These are phyloP conservation scores for Citrus sinensis DNA, from an alignment of 345 rosid genomes.

Conservation along the genomic window DNA sequence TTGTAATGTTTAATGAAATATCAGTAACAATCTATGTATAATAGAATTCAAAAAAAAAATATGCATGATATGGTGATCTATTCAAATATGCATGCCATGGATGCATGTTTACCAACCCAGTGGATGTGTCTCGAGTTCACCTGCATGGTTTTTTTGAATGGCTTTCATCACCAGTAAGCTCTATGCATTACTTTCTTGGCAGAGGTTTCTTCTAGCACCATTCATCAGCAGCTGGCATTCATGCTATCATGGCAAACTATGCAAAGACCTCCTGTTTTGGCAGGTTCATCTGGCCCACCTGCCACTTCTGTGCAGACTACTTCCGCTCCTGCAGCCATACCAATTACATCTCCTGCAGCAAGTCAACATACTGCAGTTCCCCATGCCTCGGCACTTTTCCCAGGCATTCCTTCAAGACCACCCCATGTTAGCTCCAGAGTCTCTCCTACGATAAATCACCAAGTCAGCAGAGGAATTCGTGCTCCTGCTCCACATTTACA, in stretches of 20 bases:
- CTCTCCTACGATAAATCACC: slow-evolving; percentile 31
- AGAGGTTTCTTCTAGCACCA: slow-evolving; percentile 32
- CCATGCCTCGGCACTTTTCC: slow-evolving; percentile 8
- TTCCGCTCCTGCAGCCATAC: slow-evolving; percentile 1
- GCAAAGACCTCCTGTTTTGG: slow-evolving; percentile 19
- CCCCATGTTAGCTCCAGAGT: slow-evolving; percentile 27
- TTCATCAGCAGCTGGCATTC: slow-evolving; percentile 31
- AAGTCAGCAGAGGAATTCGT: slow-evolving; percentile 34
- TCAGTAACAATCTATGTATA: too few species aligned
- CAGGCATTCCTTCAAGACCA: slow-evolving; percentile 26
- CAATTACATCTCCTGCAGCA: slow-evolving; percentile 6
- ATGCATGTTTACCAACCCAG: background rate
- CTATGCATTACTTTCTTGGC: slow-evolving; percentile 15
- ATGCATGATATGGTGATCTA: background rate
- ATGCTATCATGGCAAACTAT: slow-evolving; percentile 26
- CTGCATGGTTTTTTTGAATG: background rate
- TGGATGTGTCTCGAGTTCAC: background rate
- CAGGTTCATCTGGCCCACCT: slow-evolving; percentile 21
- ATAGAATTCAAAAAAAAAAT: too few species aligned
- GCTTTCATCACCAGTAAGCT: background rate
- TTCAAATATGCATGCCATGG: background rate
- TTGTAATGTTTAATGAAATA: too few species aligned
- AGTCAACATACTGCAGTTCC: slow-evolving; percentile 19
- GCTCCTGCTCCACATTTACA: slow-evolving; percentile 58
- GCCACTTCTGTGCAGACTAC: slow-evolving; percentile 1